Percentiles rank a stretch among this genome's conserved stretches.
These are phyloP conservation scores for Lactifluus rugatus DNA, from an alignment of 768 basidiomycete species.

Conservation along the genomic window DNA sequence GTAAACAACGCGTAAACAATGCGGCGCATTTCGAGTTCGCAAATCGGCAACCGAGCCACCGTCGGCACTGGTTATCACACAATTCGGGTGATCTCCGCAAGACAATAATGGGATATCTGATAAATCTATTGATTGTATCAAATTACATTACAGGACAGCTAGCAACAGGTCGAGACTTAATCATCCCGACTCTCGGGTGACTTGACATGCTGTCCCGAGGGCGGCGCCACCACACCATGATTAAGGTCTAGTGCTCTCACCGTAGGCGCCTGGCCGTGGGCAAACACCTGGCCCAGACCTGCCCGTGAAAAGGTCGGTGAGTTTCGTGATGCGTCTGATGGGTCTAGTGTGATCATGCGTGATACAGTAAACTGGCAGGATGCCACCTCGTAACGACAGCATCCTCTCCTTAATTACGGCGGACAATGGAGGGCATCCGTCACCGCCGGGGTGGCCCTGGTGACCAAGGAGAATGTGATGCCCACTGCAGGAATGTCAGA, in stretches of 20 bases:
- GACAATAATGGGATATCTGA: too few relatives aligned
- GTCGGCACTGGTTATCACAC: too few relatives aligned
- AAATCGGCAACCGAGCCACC: background rate
- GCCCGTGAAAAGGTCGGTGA: background rate
- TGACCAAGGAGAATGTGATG: background rate
- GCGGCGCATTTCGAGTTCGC: background rate
- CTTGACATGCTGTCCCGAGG: background rate
- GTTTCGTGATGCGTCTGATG: background rate
- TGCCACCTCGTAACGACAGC: background rate
- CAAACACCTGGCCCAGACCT: background rate
- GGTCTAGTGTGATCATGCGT: too few relatives aligned
- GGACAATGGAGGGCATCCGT: background rate
- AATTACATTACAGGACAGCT: background rate
- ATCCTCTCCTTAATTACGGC: background rate
- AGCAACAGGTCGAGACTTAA: background rate
- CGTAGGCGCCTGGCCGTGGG: background rate
- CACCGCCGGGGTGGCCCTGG: background rate
- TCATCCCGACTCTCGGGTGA: background rate
- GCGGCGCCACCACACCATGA: background rate
- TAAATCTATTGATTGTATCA: too few relatives aligned
- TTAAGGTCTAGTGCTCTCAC: background rate
- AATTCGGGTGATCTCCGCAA: too few relatives aligned
- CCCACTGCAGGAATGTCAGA: too few relatives aligned
- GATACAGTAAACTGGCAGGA: background rate
- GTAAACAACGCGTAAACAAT: conserved; percentile 20